These are phyloP conservation scores for Deuterostichococcus epilithicus DNA, from an alignment of 139 green algal species.

Conservation along the genomic window DNA sequence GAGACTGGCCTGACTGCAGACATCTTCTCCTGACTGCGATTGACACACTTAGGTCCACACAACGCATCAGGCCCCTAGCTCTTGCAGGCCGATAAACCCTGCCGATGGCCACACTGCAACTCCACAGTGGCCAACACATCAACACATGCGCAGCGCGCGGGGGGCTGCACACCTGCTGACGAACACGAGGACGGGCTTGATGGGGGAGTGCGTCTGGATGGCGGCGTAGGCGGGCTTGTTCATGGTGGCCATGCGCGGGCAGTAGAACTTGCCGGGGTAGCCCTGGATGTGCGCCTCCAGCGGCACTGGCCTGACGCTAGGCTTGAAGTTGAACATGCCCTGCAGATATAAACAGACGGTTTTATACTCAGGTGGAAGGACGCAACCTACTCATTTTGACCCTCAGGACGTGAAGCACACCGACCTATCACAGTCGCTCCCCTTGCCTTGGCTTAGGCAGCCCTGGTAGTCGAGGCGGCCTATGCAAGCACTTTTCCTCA, in stretches of 20 bases:
- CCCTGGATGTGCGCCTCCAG: conserved; percentile 96
- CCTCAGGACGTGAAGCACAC: too few species aligned
- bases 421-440: too few species aligned
- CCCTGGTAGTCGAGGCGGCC: too few species aligned
- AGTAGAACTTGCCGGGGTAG: conserved; percentile 92
- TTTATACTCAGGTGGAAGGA: not conserved
- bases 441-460: too few species aligned
- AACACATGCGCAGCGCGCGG: conserved; percentile 22
- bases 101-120: too few species aligned
- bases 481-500: too few species aligned
- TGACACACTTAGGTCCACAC: too few species aligned
- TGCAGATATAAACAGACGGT: conserved; percentile 16
- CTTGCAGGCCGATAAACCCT: too few species aligned
- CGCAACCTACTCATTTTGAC: too few species aligned
- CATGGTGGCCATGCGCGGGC: conserved; percentile 96
- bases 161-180: not conserved
- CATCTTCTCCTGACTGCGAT: too few species aligned
- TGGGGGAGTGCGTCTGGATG: conserved; percentile 86
- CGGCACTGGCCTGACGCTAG: conserved; percentile 87
- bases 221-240: conserved; percentile 97
- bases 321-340: conserved; percentile 98
- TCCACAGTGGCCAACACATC: conserved; percentile 73
- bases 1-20: too few species aligned
- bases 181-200: conserved; percentile 93
- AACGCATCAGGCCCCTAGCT: too few species aligned